Evolutionary conservation across 257 asterid species (phyloP), one percentile per base, ranked within the genome.

Genomic region (Salvia splendens): DNA sequence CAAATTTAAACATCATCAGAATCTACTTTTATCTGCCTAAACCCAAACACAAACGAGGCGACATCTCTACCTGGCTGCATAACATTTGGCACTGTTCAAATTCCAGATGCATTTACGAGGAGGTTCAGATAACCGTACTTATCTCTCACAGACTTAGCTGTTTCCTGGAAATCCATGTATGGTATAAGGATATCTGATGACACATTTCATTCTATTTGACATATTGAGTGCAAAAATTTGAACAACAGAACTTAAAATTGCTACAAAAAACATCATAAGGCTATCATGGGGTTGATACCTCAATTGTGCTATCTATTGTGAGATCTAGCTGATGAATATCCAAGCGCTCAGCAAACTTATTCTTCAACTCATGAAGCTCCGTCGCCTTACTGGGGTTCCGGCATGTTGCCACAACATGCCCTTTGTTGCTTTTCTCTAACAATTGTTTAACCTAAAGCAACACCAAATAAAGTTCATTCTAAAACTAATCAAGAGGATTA

Each of bases 31-130:
- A 41, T 60, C 40, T 0, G 20, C 55, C 41, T 15, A 52, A 15
- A 67, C 10, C 4, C 60, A 24, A 68, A 40, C 24, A 70, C 24
- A 72, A 24, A 57, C 52, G n/a, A 56, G 43, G 50, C 42, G 52
- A 47, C 58, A 72, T 63, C 62, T 48, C 24, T 73, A 90, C 99
- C 97, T 83, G 97, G 99, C 68, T 81, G 88, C 70, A 94, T 55
- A 65, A 84, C 79, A 69, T 87, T 72, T 50, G 97, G 95, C 68
- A 88, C 83, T 12, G 97, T 86, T 59, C 86, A 92, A 71, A 90
- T 79, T 43, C 97, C 99, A 38, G 96, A 88, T 66, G 97, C 87
- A 72, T 94, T 91, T n/a, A 94, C 48, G 16, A 94, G 89, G 72
- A 91, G 91, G 77, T 88, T 94, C 67, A 94, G 75, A 52, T 69